A percentile compares a stretch with the other conserved stretches of the same genome.
Conservation (phyloP, 2,329 filamentous ascomycete genomes). For the Colletotrichum sp. region DNA sequence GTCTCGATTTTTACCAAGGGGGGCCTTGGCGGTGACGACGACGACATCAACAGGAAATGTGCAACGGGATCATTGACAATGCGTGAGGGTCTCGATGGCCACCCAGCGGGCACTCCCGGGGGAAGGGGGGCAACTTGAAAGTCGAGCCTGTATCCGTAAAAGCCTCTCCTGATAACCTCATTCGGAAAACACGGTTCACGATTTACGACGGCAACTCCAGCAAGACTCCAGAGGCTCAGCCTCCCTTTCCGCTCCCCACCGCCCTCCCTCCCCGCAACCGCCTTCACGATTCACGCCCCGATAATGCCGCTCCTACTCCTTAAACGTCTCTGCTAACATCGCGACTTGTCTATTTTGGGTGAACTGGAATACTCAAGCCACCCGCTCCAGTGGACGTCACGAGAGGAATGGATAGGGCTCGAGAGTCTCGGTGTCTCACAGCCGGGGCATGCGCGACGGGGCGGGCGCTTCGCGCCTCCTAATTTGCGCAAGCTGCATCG, state of each 20-base stretch:
- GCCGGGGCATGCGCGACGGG: background rate
- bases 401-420: background rate
- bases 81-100: background rate
- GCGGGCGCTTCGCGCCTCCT: background rate
- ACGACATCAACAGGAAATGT: background rate
- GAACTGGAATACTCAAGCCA: background rate
- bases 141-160: background rate
- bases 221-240: background rate
- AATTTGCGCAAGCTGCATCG: background rate
- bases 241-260: background rate
- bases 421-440: background rate
- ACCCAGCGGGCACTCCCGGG: background rate
- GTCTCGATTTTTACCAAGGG: background rate
- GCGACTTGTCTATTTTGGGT: background rate
- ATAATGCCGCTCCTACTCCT: slow-evolving; percentile 5
- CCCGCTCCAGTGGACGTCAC: background rate
- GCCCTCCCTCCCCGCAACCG: background rate
- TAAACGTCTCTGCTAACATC: background rate
- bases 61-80: background rate
- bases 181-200: background rate
- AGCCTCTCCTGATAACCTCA: slow-evolving; percentile 7
- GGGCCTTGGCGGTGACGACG: background rate
- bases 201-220: background rate
- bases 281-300: background rate
- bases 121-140: background rate